These are phyloP conservation scores for Vitis labrusca DNA, from an alignment of 164 flowering plant species.

Conservation along the genomic window DNA sequence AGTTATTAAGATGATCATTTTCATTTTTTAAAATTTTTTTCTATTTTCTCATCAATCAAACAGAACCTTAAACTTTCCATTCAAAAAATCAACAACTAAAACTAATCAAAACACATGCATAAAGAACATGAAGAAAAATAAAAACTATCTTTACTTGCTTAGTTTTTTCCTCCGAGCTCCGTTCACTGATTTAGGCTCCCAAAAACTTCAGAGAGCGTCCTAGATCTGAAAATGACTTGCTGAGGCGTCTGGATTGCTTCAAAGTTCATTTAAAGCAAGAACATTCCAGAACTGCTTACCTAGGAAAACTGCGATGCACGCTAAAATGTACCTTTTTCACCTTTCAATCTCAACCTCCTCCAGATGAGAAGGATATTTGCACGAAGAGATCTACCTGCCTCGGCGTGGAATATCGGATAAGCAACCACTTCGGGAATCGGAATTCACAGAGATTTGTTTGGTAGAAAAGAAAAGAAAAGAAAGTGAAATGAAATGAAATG, in stretches of 20 bases:
- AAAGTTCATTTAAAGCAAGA: constrained; percentile 7
- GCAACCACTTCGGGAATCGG: neutral
- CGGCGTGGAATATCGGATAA: no score
- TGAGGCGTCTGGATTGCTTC: constrained; percentile 20
- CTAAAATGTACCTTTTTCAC: neutral
- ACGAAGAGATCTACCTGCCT: no score
- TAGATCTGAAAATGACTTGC: constrained; percentile 4
- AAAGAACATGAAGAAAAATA: no score
- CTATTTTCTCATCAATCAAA: neutral
- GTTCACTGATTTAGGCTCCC: neutral
- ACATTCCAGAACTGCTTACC: constrained; percentile 6
- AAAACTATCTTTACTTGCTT: no score
- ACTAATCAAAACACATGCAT: no score
- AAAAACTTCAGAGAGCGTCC: no score
- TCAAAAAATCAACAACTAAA: neutral
- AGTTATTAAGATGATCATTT: no score
- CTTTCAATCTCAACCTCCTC: no score
- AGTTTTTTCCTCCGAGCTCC: neutral
- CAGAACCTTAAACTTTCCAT: neutral
- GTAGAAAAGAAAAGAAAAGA: neutral
- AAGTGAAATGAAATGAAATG: neutral
- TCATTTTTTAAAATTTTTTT: neutral
- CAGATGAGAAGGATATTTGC: neutral
- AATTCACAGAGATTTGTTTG: neutral
- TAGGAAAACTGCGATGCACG: constrained; percentile 15